A percentile compares a stretch with the other conserved stretches of the same genome.
These are phyloP conservation scores for Leishmania tropica DNA, from an alignment of 208 protist genomes.

Conservation along the genomic window DNA sequence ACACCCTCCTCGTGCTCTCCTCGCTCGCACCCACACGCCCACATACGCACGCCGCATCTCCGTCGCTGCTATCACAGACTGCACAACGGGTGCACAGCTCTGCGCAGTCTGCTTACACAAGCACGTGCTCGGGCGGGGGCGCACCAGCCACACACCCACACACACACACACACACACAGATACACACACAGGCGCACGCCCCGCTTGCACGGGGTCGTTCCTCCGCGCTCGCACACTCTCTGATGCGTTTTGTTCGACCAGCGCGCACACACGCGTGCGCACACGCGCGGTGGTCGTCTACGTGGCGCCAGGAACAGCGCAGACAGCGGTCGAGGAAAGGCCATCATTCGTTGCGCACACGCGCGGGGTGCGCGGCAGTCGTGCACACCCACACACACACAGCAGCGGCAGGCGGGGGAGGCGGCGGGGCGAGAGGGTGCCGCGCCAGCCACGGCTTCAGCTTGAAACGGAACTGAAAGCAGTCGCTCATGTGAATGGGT, in stretches of 20 bases:
- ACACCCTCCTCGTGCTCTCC: neutral
- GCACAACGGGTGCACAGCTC: neutral
- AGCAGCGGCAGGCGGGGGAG: neutral
- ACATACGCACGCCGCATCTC: conserved; percentile 7
- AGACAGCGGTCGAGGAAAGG: no score
- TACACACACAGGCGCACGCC: neutral
- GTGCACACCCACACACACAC: neutral
- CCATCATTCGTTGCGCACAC: no score
- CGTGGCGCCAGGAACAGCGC: neutral
- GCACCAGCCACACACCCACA: neutral
- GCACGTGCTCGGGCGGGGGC: conserved; percentile 14
- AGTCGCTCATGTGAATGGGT: neutral
- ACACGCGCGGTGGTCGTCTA: neutral
- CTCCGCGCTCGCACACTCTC: neutral
- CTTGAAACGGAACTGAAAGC: neutral
- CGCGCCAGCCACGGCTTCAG: conserved; percentile 2
- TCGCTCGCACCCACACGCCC: no score
- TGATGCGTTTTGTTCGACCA: neutral
- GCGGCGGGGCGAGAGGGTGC: neutral
- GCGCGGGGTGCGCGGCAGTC: neutral
- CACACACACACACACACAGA: neutral
- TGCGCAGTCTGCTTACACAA: conserved; percentile 33
- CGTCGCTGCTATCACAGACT: conserved; percentile 33
- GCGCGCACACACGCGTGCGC: neutral
- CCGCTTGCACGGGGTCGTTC: neutral